Percentiles rank a stretch among this genome's conserved stretches.
Conservation (phyloP, 2,329 filamentous ascomycete genomes). For the Curvularia hawaiiensis region DNA sequence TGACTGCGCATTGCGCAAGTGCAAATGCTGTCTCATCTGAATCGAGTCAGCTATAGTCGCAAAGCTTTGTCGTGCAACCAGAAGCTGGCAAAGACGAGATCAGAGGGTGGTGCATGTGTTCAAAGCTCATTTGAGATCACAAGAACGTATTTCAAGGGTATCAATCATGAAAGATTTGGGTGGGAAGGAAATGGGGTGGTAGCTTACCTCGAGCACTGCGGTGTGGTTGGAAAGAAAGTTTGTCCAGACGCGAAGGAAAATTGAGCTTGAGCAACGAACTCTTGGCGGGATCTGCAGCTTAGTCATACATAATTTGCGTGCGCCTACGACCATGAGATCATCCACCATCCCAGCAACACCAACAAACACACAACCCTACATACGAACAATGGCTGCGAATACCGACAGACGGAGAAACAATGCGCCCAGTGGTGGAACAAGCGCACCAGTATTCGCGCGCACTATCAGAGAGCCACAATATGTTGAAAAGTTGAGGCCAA, state of each 20-base stretch:
- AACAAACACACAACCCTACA: slow-evolving; percentile 2
- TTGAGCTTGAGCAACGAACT: slow-evolving; percentile 32
- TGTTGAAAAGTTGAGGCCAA: slow-evolving; percentile 54
- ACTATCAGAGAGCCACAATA: slow-evolving; percentile 55
- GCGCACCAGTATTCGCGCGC: slow-evolving; percentile 71
- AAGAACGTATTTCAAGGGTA: slow-evolving; percentile 58
- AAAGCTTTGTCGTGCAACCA: slow-evolving; percentile 15
- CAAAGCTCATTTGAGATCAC: slow-evolving; percentile 61
- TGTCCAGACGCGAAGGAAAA: slow-evolving; percentile 32
- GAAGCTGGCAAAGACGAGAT: slow-evolving; percentile 25
- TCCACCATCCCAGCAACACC: slow-evolving; percentile 6
- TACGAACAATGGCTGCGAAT: slow-evolving; percentile 32
- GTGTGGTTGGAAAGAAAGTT: slow-evolving; percentile 29
- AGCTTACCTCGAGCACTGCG: slow-evolving; percentile 34
- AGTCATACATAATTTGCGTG: slow-evolving; percentile 31
- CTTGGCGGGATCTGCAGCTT: slow-evolving; percentile 38
- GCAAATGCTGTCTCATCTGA: slow-evolving; percentile 6
- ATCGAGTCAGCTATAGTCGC: slow-evolving; percentile 27
- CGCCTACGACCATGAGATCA: slow-evolving; percentile 17
- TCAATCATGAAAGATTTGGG: slow-evolving; percentile 53
- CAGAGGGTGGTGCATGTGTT: slow-evolving; percentile 69
- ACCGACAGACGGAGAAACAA: slow-evolving; percentile 86
- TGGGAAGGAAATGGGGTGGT: slow-evolving; percentile 1
- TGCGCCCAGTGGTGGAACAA: slow-evolving; percentile 78
- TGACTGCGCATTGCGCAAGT: neutral